Conservation (phyloP, 345 rosid genomes). For the Erucastrum elatum region DNA sequence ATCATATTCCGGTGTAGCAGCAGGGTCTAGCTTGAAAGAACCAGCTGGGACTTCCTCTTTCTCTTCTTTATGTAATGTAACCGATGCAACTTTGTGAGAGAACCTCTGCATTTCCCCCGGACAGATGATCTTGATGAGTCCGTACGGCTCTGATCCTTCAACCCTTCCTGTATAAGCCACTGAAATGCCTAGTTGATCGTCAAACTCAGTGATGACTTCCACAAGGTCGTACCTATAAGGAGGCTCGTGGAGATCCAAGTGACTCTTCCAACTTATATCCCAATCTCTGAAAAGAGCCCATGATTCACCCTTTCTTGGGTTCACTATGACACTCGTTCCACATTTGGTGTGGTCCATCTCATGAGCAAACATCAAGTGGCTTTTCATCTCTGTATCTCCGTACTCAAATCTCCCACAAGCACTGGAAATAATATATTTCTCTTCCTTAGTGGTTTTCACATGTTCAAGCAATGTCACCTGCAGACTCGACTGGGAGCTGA, state of each 20-base stretch:
- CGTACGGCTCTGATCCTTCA: slow-evolving; percentile 56
- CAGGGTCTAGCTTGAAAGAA: slow-evolving; percentile 68
- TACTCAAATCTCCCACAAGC: slow-evolving; percentile 58
- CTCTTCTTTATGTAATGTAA: no score
- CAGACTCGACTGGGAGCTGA: slow-evolving; percentile 50
- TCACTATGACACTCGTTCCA: slow-evolving; percentile 35
- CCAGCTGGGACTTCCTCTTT: slow-evolving; percentile 38
- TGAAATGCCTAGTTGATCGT: slow-evolving; percentile 44
- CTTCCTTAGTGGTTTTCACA: slow-evolving; percentile 6
- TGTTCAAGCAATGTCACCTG: slow-evolving; percentile 67
- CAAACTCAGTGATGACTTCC: slow-evolving; percentile 57
- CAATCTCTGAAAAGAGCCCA: slow-evolving; percentile 81
- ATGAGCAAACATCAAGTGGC: slow-evolving; percentile 66
- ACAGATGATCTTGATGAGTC: slow-evolving; percentile 36
- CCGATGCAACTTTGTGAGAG: slow-evolving; percentile 52
- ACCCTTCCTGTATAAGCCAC: slow-evolving; percentile 65
- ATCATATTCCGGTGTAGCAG: slow-evolving; percentile 44
- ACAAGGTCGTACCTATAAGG: slow-evolving; percentile 61
- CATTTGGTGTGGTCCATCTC: slow-evolving; percentile 31
- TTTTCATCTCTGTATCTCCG: slow-evolving; percentile 45
- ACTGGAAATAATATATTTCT: slow-evolving; percentile 39
- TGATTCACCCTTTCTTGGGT: slow-evolving; percentile 70
- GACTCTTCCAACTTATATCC: slow-evolving; percentile 46
- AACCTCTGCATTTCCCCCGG: slow-evolving; percentile 55
- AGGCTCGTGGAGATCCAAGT: slow-evolving; percentile 10